Conservation (phyloP, 495 filamentous ascomycete species). For the Neurospora tetrasperma region DNA sequence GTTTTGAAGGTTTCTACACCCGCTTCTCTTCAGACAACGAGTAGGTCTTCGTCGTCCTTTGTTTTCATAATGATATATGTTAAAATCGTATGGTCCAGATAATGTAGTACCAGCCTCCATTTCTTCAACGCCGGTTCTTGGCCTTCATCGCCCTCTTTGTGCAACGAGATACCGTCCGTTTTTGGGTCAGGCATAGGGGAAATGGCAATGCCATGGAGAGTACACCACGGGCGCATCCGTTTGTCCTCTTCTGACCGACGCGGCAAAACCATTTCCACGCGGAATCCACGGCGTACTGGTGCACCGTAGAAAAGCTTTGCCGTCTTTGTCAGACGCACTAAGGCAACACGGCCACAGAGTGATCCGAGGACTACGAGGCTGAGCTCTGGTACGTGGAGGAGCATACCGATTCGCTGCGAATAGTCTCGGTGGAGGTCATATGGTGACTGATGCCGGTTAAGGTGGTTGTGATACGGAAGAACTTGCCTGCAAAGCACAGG, state of each 20-base stretch:
- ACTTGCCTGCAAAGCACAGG: constrained; percentile 34
- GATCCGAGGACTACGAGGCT: constrained; percentile 65
- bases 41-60: constrained; percentile 12
- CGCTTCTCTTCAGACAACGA: constrained; percentile 14
- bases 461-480: constrained; percentile 39
- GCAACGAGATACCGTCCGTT: constrained; percentile 28
- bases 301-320: constrained; percentile 29
- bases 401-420: constrained; percentile 66
- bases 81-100: constrained; percentile 64
- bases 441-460: constrained; percentile 26
- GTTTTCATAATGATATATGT: constrained; percentile 60
- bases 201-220: constrained; percentile 34
- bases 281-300: constrained; percentile 26
- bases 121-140: constrained; percentile 23
- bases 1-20: not conserved
- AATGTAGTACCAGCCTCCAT: constrained; percentile 68
- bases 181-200: constrained; percentile 37
- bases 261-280: constrained; percentile 36
- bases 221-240: constrained; percentile 25
- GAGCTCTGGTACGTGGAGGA: constrained; percentile 65
- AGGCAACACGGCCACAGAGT: constrained; percentile 60
- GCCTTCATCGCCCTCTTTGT: constrained; percentile 21
- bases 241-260: constrained; percentile 26
- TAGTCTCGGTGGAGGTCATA: constrained; percentile 27
- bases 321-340: constrained; percentile 57